These are phyloP conservation scores for sorghum (Sorghum bicolor) DNA, from an alignment of 176 grass and related monocot genomes.

Conservation along the genomic window DNA sequence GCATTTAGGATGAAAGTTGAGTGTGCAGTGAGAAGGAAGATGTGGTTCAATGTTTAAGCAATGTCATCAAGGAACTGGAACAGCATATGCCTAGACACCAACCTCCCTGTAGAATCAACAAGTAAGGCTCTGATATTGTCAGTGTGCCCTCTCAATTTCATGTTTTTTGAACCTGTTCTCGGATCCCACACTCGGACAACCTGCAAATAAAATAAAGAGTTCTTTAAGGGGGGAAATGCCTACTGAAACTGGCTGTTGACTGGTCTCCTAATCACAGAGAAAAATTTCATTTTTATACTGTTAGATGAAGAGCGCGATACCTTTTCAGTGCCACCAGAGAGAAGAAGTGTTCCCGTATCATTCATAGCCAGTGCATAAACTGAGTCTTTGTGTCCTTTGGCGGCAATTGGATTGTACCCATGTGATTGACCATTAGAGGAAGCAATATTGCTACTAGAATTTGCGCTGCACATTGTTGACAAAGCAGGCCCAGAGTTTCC, in stretches of 20 bases:
- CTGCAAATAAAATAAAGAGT: slow-evolving; percentile 40
- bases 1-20: background rate
- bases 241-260: background rate
- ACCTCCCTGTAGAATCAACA: slow-evolving; percentile 91
- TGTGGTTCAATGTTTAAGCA: background rate
- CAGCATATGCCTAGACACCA: slow-evolving; percentile 27
- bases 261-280: background rate
- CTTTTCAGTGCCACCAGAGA: slow-evolving; percentile 98
- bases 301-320: slow-evolving; percentile 35
- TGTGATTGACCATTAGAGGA: slow-evolving; percentile 58
- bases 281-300: background rate
- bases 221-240: background rate
- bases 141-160: slow-evolving; percentile 96
- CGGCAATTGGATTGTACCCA: slow-evolving; percentile 76
- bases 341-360: slow-evolving; percentile 76
- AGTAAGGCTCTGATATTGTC: slow-evolving; percentile 93
- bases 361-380: slow-evolving; percentile 99
- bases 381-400: slow-evolving; percentile 95
- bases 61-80: slow-evolving; percentile 6
- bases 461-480: slow-evolving; percentile 60
- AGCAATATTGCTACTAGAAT: slow-evolving; percentile 55
- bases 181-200: slow-evolving; percentile 93
- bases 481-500: slow-evolving; percentile 61
- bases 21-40: background rate
- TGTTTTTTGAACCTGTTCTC: slow-evolving; percentile 78